A percentile compares a stretch with the other conserved stretches of the same genome.
phyloP scores from a whole-genome alignment of 495 filamentous ascomycete species.

The Friedmanniomyces endolithicus region DNA sequence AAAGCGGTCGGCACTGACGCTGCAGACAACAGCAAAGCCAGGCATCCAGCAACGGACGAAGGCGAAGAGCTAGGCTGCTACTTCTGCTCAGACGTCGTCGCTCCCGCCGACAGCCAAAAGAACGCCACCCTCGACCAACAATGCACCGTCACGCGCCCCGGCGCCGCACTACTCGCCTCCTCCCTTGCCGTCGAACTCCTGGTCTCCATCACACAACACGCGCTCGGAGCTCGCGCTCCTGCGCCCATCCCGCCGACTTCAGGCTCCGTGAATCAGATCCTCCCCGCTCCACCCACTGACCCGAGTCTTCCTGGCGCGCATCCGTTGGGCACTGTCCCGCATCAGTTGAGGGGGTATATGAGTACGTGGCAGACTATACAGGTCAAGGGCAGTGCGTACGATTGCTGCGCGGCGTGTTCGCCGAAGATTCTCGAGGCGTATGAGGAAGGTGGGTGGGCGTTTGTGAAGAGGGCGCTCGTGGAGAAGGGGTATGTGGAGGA shows the following conservation, averaged over 20 bases:
- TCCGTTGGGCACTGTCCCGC: slow-evolving; percentile 78
- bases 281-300: slow-evolving; percentile 25
- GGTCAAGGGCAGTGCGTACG: slow-evolving; percentile 69
- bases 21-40: background rate
- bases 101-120: slow-evolving; percentile 54
- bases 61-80: slow-evolving; percentile 78
- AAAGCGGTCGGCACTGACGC: background rate
- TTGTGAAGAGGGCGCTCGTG: slow-evolving; percentile 74
- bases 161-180: slow-evolving; percentile 81
- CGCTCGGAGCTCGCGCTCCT: slow-evolving; percentile 45
- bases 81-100: slow-evolving; percentile 96
- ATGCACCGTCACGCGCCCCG: slow-evolving; percentile 92
- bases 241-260: slow-evolving; percentile 40
- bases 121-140: slow-evolving; percentile 81
- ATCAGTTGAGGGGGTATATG: slow-evolving; percentile 89
- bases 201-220: slow-evolving; percentile 79
- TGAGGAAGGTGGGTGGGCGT: slow-evolving; percentile 63
- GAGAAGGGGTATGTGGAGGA: slow-evolving; percentile 82
- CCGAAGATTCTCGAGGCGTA: slow-evolving; percentile 62
- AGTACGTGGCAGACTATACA: slow-evolving; percentile 70
- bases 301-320: slow-evolving; percentile 37
- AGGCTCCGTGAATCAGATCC: slow-evolving; percentile 12
- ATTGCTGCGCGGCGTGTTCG: slow-evolving; percentile 87
- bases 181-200: slow-evolving; percentile 85
- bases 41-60: no score